phyloP scores from a whole-genome alignment of 495 filamentous ascomycete species.

The Penicillium manginii region DNA sequence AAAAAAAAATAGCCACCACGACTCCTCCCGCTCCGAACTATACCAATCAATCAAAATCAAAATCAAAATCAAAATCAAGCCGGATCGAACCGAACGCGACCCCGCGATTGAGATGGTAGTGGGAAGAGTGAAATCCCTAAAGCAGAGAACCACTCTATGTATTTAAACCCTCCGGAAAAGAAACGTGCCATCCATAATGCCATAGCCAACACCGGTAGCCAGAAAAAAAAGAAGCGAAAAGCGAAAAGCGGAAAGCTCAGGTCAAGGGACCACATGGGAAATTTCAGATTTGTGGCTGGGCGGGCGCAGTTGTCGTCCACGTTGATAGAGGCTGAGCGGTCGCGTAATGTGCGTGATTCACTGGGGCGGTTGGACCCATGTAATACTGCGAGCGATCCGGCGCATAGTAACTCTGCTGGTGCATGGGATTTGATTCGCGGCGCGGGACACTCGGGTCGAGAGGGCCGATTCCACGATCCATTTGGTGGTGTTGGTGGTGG shows the following conservation, averaged over 20 bases:
- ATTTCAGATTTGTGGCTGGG: constrained; percentile 52
- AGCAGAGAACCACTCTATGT: too few species aligned
- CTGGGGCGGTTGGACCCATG: constrained; percentile 30
- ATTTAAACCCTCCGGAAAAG: too few species aligned
- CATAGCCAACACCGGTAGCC: constrained; percentile 11
- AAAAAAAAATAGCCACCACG: constrained; percentile 7
- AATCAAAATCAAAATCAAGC: not conserved
- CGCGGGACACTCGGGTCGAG: constrained; percentile 45
- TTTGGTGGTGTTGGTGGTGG: constrained; percentile 2
- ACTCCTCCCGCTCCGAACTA: constrained; percentile 3
- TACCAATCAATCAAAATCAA: too few species aligned
- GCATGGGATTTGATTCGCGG: constrained; percentile 45
- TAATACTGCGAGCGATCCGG: constrained; percentile 45
- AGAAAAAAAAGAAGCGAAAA: constrained; percentile 8
- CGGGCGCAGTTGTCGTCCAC: constrained; percentile 47
- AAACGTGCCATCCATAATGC: constrained; percentile 6
- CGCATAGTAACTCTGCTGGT: constrained; percentile 38
- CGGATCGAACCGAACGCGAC: too few species aligned
- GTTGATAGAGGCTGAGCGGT: constrained; percentile 34
- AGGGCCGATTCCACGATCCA: constrained; percentile 37
- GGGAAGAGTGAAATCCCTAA: too few species aligned
- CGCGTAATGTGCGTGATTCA: constrained; percentile 42
- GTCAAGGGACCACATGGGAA: too few species aligned
- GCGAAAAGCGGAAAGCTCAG: too few species aligned
- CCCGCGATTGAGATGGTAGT: too few species aligned